Percentiles rank a stretch among this genome's conserved stretches.
phyloP scores from a whole-genome alignment of 108 stramenopile species.

The Discostella stelligeroides region DNA sequence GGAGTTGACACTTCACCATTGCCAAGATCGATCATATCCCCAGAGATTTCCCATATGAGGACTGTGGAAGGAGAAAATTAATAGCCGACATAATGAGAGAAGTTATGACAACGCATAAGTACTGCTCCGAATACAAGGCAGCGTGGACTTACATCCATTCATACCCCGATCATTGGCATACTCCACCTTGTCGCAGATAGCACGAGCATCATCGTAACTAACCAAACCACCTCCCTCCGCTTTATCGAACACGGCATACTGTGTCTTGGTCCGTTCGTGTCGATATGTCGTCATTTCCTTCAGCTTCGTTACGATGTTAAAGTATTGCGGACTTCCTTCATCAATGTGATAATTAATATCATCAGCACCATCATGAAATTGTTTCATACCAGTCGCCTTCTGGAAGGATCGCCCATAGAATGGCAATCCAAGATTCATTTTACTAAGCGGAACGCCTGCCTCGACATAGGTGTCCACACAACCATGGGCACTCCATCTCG shows the following conservation, averaged over 20 bases:
- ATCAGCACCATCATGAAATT: slow-evolving; percentile 44
- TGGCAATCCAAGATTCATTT: slow-evolving; percentile 39
- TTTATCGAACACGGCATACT: slow-evolving; percentile 45
- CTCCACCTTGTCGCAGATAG: slow-evolving; percentile 51
- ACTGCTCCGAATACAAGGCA: background rate
- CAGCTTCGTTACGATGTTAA: slow-evolving; percentile 41
- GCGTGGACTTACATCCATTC: slow-evolving; percentile 38
- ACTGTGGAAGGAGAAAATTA: background rate
- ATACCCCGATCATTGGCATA: slow-evolving; percentile 44
- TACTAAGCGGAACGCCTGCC: slow-evolving; percentile 7
- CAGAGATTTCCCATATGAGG: slow-evolving; percentile 44
- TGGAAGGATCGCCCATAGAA: slow-evolving; percentile 42
- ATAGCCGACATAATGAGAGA: background rate
- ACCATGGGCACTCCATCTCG: slow-evolving; percentile 34
- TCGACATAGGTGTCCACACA: slow-evolving; percentile 30
- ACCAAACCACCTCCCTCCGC: slow-evolving; percentile 30
- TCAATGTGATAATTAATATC: slow-evolving; percentile 41
- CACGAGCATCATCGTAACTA: slow-evolving; percentile 45
- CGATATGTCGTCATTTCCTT: slow-evolving; percentile 37
- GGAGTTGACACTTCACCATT: slow-evolving; percentile 36
- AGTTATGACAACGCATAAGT: background rate
- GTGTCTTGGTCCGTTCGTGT: slow-evolving; percentile 46
- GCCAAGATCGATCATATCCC: slow-evolving; percentile 39
- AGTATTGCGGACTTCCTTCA: slow-evolving; percentile 55
- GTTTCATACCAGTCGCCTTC: slow-evolving; percentile 45